A percentile compares a stretch with the other conserved stretches of the same genome.
Evolutionary conservation across 192 early-diverging fungal genomes (phyloP).

Genomic region (Phlyctochytrium bullatum): DNA sequence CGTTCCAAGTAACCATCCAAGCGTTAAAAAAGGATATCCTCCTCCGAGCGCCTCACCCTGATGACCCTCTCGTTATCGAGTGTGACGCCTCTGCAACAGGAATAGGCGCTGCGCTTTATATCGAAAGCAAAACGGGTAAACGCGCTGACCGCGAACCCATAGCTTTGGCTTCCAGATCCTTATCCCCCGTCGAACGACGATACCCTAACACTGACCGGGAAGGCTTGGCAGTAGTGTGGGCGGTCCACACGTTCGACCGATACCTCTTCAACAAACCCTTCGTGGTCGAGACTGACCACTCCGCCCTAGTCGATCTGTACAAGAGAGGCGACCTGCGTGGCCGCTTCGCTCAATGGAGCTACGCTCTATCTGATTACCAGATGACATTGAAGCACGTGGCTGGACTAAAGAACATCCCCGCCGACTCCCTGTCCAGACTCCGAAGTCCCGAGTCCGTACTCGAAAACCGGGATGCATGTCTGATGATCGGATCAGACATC

Average conservation of each 20-base stretch:
- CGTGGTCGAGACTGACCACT: constrained; percentile 33
- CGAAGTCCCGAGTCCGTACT: not conserved
- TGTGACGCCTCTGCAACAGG: constrained; percentile 15
- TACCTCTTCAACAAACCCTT: constrained; percentile 26
- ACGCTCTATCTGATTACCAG: constrained; percentile 20
- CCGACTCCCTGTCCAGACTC: constrained; percentile 4
- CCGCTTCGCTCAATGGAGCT: constrained; percentile 26
- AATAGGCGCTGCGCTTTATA: constrained; percentile 14
- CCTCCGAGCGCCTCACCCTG: not conserved
- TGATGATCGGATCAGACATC: not conserved
- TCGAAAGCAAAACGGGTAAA: too few species aligned
- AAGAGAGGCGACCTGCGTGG: constrained; percentile 15
- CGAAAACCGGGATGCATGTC: not conserved
- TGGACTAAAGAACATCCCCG: constrained; percentile 3
- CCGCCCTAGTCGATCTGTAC: constrained; percentile 22
- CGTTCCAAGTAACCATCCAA: constrained; percentile 32
- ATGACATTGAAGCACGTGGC: constrained; percentile 17
- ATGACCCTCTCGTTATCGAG: constrained; percentile 12
- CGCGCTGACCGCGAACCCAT: constrained; percentile 5
- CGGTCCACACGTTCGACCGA: constrained; percentile 23
- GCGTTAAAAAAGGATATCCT: constrained; percentile 13
- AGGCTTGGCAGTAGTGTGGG: constrained; percentile 34
- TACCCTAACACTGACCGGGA: constrained; percentile 33
- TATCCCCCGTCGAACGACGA: constrained; percentile 7
- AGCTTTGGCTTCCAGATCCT: constrained; percentile 15